These are phyloP conservation scores for Neophaeococcomyces aloes DNA, from an alignment of 2,329 filamentous ascomycete genomes.

Conservation along the genomic window DNA sequence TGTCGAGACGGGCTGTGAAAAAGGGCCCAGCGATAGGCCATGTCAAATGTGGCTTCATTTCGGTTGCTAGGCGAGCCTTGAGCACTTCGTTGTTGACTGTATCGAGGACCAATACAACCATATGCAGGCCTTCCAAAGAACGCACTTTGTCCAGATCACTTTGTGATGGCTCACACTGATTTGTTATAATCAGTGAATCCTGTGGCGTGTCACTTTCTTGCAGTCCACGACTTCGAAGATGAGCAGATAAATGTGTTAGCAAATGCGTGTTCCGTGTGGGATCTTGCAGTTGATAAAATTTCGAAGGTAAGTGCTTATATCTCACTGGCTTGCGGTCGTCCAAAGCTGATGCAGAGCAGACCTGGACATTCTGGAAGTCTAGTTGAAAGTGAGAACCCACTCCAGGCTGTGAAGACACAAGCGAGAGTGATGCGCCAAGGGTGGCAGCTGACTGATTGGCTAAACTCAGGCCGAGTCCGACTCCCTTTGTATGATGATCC, in stretches of 20 bases:
- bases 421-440: constrained; percentile 29
- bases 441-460: constrained; percentile 33
- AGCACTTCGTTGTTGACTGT: background rate
- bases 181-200: constrained; percentile 3
- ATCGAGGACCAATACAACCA: background rate
- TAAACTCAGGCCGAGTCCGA: constrained; percentile 36
- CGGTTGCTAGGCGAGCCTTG: background rate
- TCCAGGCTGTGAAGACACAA: constrained; percentile 29
- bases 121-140: background rate
- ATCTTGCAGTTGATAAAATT: background rate
- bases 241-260: background rate
- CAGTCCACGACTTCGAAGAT: background rate
- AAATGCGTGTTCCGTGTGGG: background rate
- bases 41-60: background rate
- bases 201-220: background rate
- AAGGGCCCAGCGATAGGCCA: background rate
- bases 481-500: constrained; percentile 29
- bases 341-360: constrained; percentile 20
- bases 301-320: background rate
- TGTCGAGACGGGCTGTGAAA: background rate
- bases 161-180: background rate
- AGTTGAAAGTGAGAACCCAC: constrained; percentile 34
- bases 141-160: background rate
- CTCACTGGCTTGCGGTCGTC: constrained; percentile 10
- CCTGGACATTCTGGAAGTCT: constrained; percentile 16